These are phyloP conservation scores for Poa pratensis DNA, from an alignment of 176 grass and related monocot species.

Conservation along the genomic window DNA sequence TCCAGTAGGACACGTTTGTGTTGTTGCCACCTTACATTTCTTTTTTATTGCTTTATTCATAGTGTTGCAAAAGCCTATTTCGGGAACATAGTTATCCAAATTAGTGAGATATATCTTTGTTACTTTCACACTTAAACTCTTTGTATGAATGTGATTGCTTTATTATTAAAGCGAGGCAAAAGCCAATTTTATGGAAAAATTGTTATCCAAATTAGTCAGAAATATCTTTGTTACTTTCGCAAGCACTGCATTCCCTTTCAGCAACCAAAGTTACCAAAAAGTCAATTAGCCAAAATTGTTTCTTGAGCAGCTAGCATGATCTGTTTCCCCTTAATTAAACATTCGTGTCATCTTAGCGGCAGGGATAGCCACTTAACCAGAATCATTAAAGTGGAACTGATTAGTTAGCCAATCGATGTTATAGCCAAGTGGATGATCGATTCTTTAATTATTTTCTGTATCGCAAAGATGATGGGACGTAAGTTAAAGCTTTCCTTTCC, in stretches of 20 bases:
- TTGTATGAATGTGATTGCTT: no score
- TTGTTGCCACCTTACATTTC: no score
- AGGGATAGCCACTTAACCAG: background rate
- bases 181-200: no score
- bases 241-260: background rate
- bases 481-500: constrained; percentile 38
- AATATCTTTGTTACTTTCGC: background rate
- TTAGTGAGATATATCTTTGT: no score
- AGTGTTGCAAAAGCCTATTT: no score
- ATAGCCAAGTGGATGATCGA: constrained; percentile 12
- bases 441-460: background rate
- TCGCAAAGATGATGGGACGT: constrained; percentile 39
- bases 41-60: no score
- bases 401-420: background rate
- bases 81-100: no score
- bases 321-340: background rate
- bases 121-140: no score
- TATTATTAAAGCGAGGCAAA: no score
- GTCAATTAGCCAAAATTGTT: background rate
- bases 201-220: background rate
- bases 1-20: no score
- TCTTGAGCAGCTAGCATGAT: constrained; percentile 1
- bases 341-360: background rate
- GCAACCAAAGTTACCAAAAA: background rate
- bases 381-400: constrained; percentile 10